Evolutionary conservation across 257 asterid genomes (phyloP), one percentile per base, ranked within the genome.

Genomic region (Cordia subcordata): DNA sequence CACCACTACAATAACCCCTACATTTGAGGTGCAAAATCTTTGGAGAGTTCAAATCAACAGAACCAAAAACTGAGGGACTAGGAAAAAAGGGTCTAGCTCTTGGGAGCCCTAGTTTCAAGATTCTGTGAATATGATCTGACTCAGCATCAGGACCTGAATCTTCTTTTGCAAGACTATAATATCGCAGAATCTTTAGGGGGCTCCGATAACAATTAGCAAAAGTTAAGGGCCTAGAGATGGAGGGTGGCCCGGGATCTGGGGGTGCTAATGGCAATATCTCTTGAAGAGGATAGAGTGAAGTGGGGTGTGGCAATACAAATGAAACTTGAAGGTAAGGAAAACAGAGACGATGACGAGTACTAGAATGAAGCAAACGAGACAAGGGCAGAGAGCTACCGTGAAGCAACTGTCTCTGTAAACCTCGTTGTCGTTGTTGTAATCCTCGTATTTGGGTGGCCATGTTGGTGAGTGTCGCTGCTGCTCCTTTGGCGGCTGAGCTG

Each of bases 311-410:
- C 95, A 88, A 65, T 60, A 84, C 14, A 82, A 70, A 54, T 72
- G 98, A 85, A 88, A 88, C 67, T 86, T 81, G 87, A 85, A 35
- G 55, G 67, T 45, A 50, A 88, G 81, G 1, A 84, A 65, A 49
- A 82, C 63, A 38, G 85, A 68, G 17, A 81, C 73, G 37, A 81
- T 76, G 56, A 75, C 45, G 59, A 80, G 50, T 57, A 81, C 32
- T 14, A 92, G 79, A 64, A 81, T 60, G 55, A 81, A 68, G 76
- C 90, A 88, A 68, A 79, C 78, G 51, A 86, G 65, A 68, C 87
- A 88, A 11, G 89, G 96, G 66, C 96, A 86, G 6, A 92, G 88
- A 74, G 84, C 87, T 81, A 86, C 91, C 84, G 70, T 66, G 5
- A 86, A 60, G 58, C 62, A 67, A 10, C 72, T 78, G 63, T 68